Evolutionary conservation across 176 grass and related monocot species (phyloP), one percentile per base, ranked within the genome.

Genomic region (Eleusine coracana): DNA sequence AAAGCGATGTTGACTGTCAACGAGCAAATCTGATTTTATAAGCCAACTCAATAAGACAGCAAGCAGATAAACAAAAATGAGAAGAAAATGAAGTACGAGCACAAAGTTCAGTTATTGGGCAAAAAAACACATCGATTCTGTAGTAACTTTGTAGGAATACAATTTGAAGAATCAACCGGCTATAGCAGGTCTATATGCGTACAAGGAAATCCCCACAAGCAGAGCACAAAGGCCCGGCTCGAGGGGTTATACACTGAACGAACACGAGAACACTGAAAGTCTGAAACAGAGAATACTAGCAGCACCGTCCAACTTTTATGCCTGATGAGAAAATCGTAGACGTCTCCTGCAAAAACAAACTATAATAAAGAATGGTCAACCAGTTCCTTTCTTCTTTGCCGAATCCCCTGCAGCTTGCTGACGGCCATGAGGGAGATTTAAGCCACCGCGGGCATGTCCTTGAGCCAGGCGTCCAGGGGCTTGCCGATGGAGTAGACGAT

Each of bases 401-500:
- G 66, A 66, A 49, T 25, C 25, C 71, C 66, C 82, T 73, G 65
- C 28, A 63, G 65, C 66, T 52, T 63, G 60, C 42, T 28, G 16
- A 41, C 0, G n/a, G 38, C 23, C 0, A 3, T 20, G 23, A 40
- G 59, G 18, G 18, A 40, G 46, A 5, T 11, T 92, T 89, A 97
- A 23, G 84, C 89, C 5, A 97, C 88, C 4, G 94, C 94, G 6
- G 94, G 94, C 87, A 97, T 89, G 84, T 97, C 94, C 91, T 97
- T 97, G 48, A 97, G 86, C 91, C 91, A 97, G 2, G 74, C 79
- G 56, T 97, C 94, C 17, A 97, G 91, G 7, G 94, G 94, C 86
- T 97, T 97, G 71, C 94, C 94, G 29, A 97, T 97, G 56, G 94
- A 86, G 81, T 93, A 97, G 66, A 97, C 91, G 64, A 97, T 97